These are phyloP conservation scores for Phytophthora tubulina DNA, from an alignment of 352 stramenopile genomes.

Conservation along the genomic window DNA sequence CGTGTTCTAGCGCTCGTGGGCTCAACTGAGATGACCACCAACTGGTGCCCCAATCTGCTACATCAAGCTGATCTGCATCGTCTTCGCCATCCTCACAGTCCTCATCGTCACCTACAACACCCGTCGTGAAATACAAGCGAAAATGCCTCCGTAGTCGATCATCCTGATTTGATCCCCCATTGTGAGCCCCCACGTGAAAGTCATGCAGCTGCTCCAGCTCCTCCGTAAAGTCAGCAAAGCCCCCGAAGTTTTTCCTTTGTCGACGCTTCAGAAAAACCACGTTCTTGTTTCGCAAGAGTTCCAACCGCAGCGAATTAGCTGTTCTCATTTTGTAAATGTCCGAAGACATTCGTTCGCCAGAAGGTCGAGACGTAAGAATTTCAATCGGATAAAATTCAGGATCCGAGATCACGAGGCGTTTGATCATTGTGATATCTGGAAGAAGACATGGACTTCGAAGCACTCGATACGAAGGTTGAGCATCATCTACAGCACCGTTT, in stretches of 20 bases:
- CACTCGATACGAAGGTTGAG: constrained; percentile 32
- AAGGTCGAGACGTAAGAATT: constrained; percentile 48
- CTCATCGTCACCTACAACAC: constrained; percentile 16
- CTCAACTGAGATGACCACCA: constrained; percentile 53
- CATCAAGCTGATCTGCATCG: constrained; percentile 14
- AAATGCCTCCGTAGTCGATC: constrained; percentile 46
- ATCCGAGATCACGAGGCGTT: constrained; percentile 61
- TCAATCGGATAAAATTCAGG: constrained; percentile 75
- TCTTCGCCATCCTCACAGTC: constrained; percentile 33
- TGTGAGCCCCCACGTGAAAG: not conserved
- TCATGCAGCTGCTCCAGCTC: constrained; percentile 32
- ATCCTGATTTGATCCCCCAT: constrained; percentile 21
- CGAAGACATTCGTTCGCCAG: constrained; percentile 7
- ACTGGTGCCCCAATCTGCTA: constrained; percentile 43
- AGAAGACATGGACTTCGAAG: constrained; percentile 78
- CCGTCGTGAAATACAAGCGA: constrained; percentile 44
- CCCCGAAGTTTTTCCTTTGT: constrained; percentile 29
- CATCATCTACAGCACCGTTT: constrained; percentile 3
- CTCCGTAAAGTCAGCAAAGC: constrained; percentile 29
- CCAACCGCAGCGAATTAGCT: constrained; percentile 67
- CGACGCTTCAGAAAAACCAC: constrained; percentile 72
- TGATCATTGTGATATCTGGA: constrained; percentile 66
- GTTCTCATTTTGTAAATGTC: constrained; percentile 31
- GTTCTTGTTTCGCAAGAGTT: constrained; percentile 65
- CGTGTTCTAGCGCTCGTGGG: constrained; percentile 29